phyloP scores from a whole-genome alignment of 192 early-diverging fungal genomes.

The Kappamyces sp. region DNA sequence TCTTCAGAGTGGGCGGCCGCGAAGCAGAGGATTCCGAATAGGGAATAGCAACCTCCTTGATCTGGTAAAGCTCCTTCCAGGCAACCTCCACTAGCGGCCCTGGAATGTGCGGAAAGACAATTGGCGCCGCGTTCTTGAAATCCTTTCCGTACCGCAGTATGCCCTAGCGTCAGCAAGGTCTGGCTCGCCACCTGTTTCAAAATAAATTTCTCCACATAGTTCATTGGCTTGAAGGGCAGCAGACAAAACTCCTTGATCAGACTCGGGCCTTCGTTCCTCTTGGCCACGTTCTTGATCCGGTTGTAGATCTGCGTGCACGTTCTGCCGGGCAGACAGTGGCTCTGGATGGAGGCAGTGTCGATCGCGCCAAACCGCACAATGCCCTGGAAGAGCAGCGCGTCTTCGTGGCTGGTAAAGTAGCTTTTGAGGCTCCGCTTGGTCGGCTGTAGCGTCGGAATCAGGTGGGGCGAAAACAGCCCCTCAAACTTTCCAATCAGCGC shows the following conservation, averaged over 20 bases:
- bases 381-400: constrained; percentile 2
- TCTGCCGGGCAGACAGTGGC: constrained; percentile 10
- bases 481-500: background rate
- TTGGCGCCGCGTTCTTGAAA: constrained; percentile 2
- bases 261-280: background rate
- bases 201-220: constrained; percentile 7
- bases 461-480: background rate
- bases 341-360: constrained; percentile 10
- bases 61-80: constrained; percentile 8
- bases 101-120: constrained; percentile 12
- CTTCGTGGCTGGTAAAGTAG: background rate
- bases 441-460: background rate
- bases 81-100: constrained; percentile 5
- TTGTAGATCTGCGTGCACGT: constrained; percentile 3
- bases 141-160: background rate
- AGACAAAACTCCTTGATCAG: constrained; percentile 8
- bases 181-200: background rate
- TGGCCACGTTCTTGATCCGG: constrained; percentile 6
- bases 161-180: background rate
- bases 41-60: background rate
- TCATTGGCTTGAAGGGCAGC: constrained; percentile 15
- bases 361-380: background rate
- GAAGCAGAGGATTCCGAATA: too few species aligned
- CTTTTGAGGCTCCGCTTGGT: background rate
- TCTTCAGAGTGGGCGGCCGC: too few species aligned